Evolutionary conservation across 208 protist species (phyloP).

Genomic region (Leishmania amazonensis): DNA sequence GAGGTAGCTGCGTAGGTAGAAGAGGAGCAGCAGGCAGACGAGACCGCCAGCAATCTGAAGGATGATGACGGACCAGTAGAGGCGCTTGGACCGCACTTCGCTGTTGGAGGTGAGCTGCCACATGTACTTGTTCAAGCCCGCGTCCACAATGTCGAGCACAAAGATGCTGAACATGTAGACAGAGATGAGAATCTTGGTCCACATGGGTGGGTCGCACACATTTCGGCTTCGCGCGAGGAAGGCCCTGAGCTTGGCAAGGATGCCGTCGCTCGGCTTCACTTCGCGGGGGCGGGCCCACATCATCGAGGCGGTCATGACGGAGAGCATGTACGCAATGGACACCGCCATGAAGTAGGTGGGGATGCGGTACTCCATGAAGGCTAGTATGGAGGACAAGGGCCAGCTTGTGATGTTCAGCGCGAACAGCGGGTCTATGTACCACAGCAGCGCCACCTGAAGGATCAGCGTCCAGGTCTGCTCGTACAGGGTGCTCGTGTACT

Average conservation of each 20-base stretch:
- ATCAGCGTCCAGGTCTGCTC: constrained; percentile 78
- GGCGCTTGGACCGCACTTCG: neutral
- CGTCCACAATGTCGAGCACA: constrained; percentile 54
- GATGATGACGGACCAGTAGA: constrained; percentile 41
- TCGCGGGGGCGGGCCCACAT: constrained; percentile 32
- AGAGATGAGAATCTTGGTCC: constrained; percentile 68
- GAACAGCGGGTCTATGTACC: constrained; percentile 81
- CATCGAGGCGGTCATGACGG: constrained; percentile 86
- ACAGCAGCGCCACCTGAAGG: constrained; percentile 66
- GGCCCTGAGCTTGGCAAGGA: constrained; percentile 7
- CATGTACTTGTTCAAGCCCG: constrained; percentile 18
- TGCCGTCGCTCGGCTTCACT: neutral
- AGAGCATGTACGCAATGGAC: constrained; percentile 76
- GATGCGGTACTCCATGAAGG: constrained; percentile 79
- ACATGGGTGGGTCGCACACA: constrained; percentile 77
- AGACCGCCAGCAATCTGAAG: constrained; percentile 55
- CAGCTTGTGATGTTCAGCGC: constrained; percentile 40
- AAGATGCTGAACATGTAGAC: constrained; percentile 55
- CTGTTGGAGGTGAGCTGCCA: constrained; percentile 27
- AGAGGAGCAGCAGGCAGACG: constrained; percentile 54
- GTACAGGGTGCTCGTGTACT: constrained; percentile 70
- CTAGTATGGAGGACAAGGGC: constrained; percentile 48
- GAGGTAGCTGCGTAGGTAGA: constrained; percentile 69
- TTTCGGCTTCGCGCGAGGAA: constrained; percentile 46
- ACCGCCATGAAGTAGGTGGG: constrained; percentile 81